phyloP scores from a whole-genome alignment of 2,329 filamentous ascomycete genomes.

The Diplocarpon mali region DNA sequence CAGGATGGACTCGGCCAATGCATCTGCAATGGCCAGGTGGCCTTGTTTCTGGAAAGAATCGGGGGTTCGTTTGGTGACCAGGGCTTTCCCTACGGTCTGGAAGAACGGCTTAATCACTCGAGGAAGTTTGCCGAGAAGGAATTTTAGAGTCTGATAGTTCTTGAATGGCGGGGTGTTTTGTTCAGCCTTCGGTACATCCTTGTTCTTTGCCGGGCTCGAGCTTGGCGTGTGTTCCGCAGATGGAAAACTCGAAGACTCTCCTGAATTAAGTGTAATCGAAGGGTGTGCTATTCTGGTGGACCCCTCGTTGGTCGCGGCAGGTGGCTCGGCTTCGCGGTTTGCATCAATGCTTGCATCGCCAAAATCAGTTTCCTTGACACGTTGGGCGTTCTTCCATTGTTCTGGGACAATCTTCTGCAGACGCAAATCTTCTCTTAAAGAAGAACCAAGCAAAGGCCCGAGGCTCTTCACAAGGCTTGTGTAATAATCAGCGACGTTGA shows the following conservation, averaged over 20 bases:
- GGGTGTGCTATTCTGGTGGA: neutral
- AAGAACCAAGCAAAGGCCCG: slow-evolving; percentile 66
- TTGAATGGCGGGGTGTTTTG: slow-evolving; percentile 41
- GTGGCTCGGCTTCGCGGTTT: slow-evolving; percentile 9
- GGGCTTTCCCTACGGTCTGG: slow-evolving; percentile 70
- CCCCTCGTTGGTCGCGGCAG: slow-evolving; percentile 6
- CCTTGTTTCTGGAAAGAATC: slow-evolving; percentile 48
- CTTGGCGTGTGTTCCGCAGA: neutral
- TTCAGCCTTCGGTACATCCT: slow-evolving; percentile 34
- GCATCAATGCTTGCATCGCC: slow-evolving; percentile 12
- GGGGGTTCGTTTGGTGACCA: slow-evolving; percentile 63
- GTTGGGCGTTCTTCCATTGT: slow-evolving; percentile 37
- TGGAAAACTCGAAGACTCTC: too few relatives aligned
- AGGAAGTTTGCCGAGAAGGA: slow-evolving; percentile 67
- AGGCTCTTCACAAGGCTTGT: slow-evolving; percentile 61
- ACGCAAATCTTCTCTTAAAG: slow-evolving; percentile 75
- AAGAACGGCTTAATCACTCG: slow-evolving; percentile 76
- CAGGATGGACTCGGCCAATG: slow-evolving; percentile 61
- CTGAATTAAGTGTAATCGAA: neutral
- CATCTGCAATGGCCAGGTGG: slow-evolving; percentile 46
- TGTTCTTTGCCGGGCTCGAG: slow-evolving; percentile 14
- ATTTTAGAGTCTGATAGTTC: slow-evolving; percentile 69
- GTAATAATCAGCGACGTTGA: slow-evolving; percentile 83
- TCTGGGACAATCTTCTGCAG: slow-evolving; percentile 64
- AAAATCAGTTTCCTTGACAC: slow-evolving; percentile 18